Evolutionary conservation across 257 asterid species (phyloP).

Genomic region (Haberlea rhodopensis): DNA sequence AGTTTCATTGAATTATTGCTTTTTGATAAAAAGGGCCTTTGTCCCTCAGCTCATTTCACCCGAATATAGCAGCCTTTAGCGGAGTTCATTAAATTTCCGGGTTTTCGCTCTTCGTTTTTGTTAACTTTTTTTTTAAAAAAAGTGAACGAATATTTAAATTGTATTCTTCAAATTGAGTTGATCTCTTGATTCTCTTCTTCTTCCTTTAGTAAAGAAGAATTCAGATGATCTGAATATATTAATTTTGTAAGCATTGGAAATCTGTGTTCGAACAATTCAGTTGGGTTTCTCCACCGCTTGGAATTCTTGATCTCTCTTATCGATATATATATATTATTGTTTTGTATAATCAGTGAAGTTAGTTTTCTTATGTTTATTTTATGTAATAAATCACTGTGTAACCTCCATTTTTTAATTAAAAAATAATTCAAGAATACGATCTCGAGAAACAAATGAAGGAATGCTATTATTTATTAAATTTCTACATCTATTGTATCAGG

Average conservation of each 20-base stretch:
- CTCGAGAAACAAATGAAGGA: constrained; percentile 12
- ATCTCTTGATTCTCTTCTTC: constrained; percentile 9
- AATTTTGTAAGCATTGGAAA: no score
- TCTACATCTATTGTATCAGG: constrained; percentile 40
- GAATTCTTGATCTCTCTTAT: constrained; percentile 15
- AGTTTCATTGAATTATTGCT: constrained; percentile 29
- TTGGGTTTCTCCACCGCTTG: constrained; percentile 19
- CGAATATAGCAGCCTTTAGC: constrained; percentile 40
- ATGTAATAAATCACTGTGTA: constrained; percentile 24
- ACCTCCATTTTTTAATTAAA: constrained; percentile 22
- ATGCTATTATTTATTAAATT: no score
- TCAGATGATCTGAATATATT: not conserved
- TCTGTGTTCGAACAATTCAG: constrained; percentile 17
- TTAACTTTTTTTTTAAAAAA: constrained; percentile 47
- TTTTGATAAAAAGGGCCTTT: constrained; percentile 27
- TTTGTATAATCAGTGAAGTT: constrained; percentile 12
- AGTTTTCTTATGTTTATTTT: no score
- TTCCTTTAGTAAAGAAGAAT: not conserved
- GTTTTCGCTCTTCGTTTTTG: constrained; percentile 45
- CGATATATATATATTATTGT: constrained; percentile 13
- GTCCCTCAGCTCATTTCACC: constrained; percentile 38
- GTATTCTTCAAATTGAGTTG: constrained; percentile 19
- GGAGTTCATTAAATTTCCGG: constrained; percentile 37
- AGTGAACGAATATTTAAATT: no score
- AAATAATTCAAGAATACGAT: constrained; percentile 16